Evolutionary conservation across 2,329 filamentous ascomycete genomes (phyloP).

Genomic region (Penicillium fuscoglaucum): DNA sequence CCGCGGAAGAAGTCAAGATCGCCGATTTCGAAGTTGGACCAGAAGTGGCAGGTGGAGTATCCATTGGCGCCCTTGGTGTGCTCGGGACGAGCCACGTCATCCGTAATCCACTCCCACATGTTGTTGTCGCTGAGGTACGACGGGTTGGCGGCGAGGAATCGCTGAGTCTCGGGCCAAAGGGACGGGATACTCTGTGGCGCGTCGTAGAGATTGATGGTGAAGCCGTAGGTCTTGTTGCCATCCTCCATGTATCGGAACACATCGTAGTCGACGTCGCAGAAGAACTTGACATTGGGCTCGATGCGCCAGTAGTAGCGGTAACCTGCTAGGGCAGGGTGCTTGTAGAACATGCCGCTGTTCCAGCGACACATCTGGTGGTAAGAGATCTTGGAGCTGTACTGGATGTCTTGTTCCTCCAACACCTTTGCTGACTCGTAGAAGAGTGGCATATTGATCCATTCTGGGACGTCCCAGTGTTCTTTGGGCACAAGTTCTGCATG

Average conservation of each 20-base stretch:
- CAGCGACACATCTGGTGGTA: constrained; percentile 99
- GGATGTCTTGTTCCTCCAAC: constrained; percentile 79
- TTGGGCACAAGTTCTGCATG: constrained; percentile 77
- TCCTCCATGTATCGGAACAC: constrained; percentile 98
- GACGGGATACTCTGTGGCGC: constrained; percentile 80
- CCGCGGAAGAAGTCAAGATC: constrained; percentile 92
- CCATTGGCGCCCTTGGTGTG: constrained; percentile 81
- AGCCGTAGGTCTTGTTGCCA: constrained; percentile 98
- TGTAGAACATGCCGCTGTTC: constrained; percentile 98
- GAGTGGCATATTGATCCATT: constrained; percentile 87
- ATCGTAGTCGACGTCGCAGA: constrained; percentile 98
- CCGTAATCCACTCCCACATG: constrained; percentile 83
- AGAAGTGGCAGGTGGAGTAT: constrained; percentile 98
- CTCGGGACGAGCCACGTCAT: constrained; percentile 71
- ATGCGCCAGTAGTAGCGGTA: constrained; percentile 97
- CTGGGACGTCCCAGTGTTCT: constrained; percentile 89
- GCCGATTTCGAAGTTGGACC: constrained; percentile 97
- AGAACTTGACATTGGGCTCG: constrained; percentile 98
- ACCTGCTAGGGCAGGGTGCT: constrained; percentile 81
- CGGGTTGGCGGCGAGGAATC: constrained; percentile 83
- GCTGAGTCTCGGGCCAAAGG: constrained; percentile 92
- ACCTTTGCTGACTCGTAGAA: constrained; percentile 82
- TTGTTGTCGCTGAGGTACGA: constrained; percentile 80
- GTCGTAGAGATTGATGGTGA: constrained; percentile 97
- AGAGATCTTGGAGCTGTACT: constrained; percentile 84